Conservation (phyloP, 2,329 filamentous ascomycete species). For the Colletotrichum noveboracense region DNA sequence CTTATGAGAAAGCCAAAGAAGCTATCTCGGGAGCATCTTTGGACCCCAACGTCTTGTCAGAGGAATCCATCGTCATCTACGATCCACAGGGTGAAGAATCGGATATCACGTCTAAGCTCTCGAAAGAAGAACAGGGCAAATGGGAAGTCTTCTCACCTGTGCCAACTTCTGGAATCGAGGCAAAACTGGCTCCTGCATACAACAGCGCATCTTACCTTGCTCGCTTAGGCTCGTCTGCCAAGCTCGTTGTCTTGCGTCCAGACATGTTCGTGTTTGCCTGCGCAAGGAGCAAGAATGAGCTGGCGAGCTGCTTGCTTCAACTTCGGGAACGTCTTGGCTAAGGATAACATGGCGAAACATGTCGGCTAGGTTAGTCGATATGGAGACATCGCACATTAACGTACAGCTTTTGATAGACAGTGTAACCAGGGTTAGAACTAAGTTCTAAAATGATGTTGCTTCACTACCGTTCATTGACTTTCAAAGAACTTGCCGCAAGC, state of each 20-base stretch:
- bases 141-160: not conserved
- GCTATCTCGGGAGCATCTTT: not conserved
- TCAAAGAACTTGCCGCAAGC: no score
- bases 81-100: not conserved
- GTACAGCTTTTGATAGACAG: no score
- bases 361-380: no score
- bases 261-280: not conserved
- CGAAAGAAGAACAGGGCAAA: not conserved
- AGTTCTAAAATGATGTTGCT: no score
- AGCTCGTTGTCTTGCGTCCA: not conserved
- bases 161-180: not conserved
- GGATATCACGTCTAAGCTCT: fast-evolving
- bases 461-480: no score
- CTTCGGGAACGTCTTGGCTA: not conserved
- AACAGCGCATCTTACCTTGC: not conserved
- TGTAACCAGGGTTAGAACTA: no score
- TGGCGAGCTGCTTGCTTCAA: not conserved
- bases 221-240: not conserved
- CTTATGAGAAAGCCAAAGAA: not conserved
- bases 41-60: not conserved
- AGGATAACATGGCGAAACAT: no score
- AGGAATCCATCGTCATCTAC: not conserved
- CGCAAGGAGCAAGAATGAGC: not conserved
- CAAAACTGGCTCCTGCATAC: not conserved
- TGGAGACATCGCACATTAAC: no score